Evolutionary conservation across 495 filamentous ascomycete species (phyloP).

Genomic region (Parmelia sp.): DNA sequence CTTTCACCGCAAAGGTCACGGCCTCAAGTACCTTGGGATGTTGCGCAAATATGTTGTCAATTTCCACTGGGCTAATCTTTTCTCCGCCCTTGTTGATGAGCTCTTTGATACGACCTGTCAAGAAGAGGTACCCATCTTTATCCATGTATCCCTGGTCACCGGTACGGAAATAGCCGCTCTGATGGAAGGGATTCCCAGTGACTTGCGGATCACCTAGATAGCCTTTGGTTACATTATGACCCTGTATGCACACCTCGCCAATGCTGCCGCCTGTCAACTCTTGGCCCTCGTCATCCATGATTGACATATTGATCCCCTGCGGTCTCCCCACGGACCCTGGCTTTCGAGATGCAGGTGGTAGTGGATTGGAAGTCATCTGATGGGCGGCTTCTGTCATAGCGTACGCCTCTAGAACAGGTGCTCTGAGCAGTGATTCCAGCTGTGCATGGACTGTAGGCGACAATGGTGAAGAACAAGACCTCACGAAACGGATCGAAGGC

Average conservation of each 20-base stretch:
- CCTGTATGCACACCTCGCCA: slow-evolving; percentile 72
- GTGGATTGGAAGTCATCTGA: slow-evolving; percentile 82
- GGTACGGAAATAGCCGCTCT: not conserved
- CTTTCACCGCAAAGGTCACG: not conserved
- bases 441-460: slow-evolving; percentile 69
- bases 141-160: slow-evolving; percentile 1
- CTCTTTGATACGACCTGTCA: slow-evolving; percentile 6
- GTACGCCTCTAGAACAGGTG: slow-evolving; percentile 76
- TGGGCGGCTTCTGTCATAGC: slow-evolving; percentile 91
- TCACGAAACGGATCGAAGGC: slow-evolving; percentile 74
- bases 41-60: not conserved
- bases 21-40: not conserved
- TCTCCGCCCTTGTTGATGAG: slow-evolving; percentile 1
- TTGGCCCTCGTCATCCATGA: slow-evolving; percentile 59
- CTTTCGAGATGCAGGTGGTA: slow-evolving; percentile 62
- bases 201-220: slow-evolving; percentile 74
- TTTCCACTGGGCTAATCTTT: not conserved
- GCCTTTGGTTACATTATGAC: slow-evolving; percentile 72
- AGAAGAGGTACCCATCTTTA: not conserved
- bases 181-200: not conserved
- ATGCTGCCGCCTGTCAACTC: slow-evolving; percentile 56
- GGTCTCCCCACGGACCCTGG: slow-evolving; percentile 73
- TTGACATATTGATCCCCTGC: slow-evolving; percentile 72
- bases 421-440: slow-evolving; percentile 61
- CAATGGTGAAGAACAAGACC: slow-evolving; percentile 75